These are phyloP conservation scores for Pichia ethanolica DNA, from an alignment of 805 yeast genomes.

Conservation along the genomic window DNA sequence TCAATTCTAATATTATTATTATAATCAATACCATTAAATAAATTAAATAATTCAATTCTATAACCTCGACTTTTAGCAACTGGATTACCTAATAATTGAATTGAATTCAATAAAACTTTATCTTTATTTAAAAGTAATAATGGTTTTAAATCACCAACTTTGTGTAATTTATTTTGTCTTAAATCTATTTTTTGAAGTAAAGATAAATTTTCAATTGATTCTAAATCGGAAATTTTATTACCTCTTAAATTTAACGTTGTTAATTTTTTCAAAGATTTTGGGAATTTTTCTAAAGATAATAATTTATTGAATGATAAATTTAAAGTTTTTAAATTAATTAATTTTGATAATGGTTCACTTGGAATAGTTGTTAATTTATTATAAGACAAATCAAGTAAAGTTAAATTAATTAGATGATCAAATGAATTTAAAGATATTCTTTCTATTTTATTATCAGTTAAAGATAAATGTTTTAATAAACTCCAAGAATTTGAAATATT, in stretches of 20 bases:
- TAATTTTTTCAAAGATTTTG: slow-evolving; percentile 36
- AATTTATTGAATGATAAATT: slow-evolving; percentile 46
- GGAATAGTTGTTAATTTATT: slow-evolving; percentile 46
- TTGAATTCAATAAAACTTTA: slow-evolving; percentile 18
- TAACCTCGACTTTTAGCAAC: slow-evolving; percentile 33
- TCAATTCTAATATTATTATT: slow-evolving; percentile 44
- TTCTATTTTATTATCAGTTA: slow-evolving; percentile 33
- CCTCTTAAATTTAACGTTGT: slow-evolving; percentile 44
- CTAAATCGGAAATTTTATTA: slow-evolving; percentile 35
- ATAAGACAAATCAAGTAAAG: slow-evolving; percentile 47
- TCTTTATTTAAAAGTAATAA: slow-evolving; percentile 25
- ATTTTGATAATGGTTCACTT: slow-evolving; percentile 39
- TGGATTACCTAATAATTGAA: slow-evolving; percentile 34
- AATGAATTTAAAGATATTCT: slow-evolving; percentile 26
- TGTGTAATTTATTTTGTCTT: slow-evolving; percentile 37
- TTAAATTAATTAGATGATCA: slow-evolving; percentile 25
- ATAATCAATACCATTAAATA: slow-evolving; percentile 46
- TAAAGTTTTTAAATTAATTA: slow-evolving; percentile 41
- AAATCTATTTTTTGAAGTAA: slow-evolving; percentile 46
- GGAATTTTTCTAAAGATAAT: slow-evolving; percentile 23
- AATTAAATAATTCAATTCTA: slow-evolving; percentile 47
- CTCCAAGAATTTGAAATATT: slow-evolving; percentile 25
- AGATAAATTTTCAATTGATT: slow-evolving; percentile 37
- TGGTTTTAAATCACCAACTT: slow-evolving; percentile 34
- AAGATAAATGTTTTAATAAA: slow-evolving; percentile 32